Base-by-base conservation (phyloP, 1,284 basidiomycete genomes). In the Marasmius sp. region DNA sequence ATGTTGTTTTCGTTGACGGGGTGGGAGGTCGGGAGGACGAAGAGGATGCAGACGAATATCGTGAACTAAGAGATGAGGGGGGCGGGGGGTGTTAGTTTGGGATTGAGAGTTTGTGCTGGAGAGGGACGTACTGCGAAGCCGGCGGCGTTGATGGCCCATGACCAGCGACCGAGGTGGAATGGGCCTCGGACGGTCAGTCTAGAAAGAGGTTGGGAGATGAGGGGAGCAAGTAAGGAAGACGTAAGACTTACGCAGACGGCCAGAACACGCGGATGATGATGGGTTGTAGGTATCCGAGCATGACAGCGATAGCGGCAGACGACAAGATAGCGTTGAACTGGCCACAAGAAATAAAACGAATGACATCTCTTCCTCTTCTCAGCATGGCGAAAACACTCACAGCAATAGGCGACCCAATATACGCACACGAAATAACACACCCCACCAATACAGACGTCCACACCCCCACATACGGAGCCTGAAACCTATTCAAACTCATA, bases 1-100 rank as follows among this genome's bases (percentile, higher is more conserved):
- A 89, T 89, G 72, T 86, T 85, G 60, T 79, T 68, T 51, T 76
- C 65, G n/a, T 77, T 83, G 36, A 86, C 85, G 1, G 87, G 88
- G 50, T 79, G 77, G 7, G 83, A 77, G 5, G 85, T 88, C 3
- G 88, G 87, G 22, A 89, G 75, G 58, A 88, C 74, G 70, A 86
- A 85, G 9, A 87, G 78, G 6, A 84, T 68, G 66, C 83, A 84
- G 45, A 86, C 77, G 69, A 86, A 85, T 7, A 80, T 66, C 4
- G 77, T 75, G 71, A 86, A 86, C 83, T 85, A 66, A n/a, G n/a
- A n/a, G n/a, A n/a, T n/a, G n/a, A n/a, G n/a, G n/a, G n/a, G 37
- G 11, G 50, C 38, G 11, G 22, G 16, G 3, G 51, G 39, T n/a
- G n/a, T n/a, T 18, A 53, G 38, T 8, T 33, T 38, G n/a, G 16